Evolutionary conservation across 1,139 yeast genomes (phyloP).

Genomic region (Taphrina communis): DNA sequence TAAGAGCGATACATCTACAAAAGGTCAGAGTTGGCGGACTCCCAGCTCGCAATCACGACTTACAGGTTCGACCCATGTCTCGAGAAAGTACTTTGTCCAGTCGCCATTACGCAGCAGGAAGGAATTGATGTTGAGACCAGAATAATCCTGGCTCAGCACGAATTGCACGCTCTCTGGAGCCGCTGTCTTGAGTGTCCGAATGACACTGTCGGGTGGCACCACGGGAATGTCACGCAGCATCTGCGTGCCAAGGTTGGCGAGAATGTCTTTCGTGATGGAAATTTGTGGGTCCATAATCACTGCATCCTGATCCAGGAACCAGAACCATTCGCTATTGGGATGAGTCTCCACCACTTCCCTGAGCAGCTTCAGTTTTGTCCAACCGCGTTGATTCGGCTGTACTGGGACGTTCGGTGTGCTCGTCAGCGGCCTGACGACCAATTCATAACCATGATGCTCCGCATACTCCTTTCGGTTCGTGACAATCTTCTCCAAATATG

Average conservation of each 20-base stretch:
- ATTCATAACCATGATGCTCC: slow-evolving; percentile 58
- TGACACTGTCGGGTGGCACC: slow-evolving; percentile 68
- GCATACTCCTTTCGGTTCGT: slow-evolving; percentile 87
- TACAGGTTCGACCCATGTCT: slow-evolving; percentile 70
- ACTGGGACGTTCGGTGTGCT: not conserved
- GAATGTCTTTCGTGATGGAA: slow-evolving; percentile 63
- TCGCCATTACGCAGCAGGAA: slow-evolving; percentile 71
- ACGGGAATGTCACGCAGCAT: slow-evolving; percentile 72
- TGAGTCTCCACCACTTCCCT: slow-evolving; percentile 87
- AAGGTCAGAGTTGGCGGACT: not conserved
- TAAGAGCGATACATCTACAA: slow-evolving; percentile 63
- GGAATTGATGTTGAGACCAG: slow-evolving; percentile 67
- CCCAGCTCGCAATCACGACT: not conserved
- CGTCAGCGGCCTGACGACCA: slow-evolving; percentile 13
- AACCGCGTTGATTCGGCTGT: slow-evolving; percentile 51
- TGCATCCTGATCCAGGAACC: slow-evolving; percentile 77
- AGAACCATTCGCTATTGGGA: slow-evolving; percentile 81
- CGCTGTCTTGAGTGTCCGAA: slow-evolving; percentile 71
- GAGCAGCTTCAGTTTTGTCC: slow-evolving; percentile 66
- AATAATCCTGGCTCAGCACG: slow-evolving; percentile 69
- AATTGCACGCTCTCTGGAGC: slow-evolving; percentile 62
- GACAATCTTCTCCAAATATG: slow-evolving; percentile 66
- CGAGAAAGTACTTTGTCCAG: slow-evolving; percentile 69
- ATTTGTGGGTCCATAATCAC: slow-evolving; percentile 69
- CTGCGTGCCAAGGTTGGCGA: slow-evolving; percentile 63